Conservation (phyloP, 208 protist genomes). For the Trypanosoma vivax region DNA sequence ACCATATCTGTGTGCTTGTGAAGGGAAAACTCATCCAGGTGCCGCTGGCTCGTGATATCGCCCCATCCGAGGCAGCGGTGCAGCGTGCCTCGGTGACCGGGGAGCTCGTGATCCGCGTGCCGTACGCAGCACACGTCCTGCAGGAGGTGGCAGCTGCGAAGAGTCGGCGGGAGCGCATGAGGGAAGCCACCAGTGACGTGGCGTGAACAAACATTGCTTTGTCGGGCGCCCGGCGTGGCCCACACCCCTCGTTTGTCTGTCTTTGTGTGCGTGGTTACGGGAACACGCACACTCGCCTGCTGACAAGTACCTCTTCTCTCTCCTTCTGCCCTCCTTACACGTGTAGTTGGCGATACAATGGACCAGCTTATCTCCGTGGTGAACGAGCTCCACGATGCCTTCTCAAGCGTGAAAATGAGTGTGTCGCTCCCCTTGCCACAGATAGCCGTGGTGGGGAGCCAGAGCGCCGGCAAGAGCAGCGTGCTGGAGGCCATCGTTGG, state of each 20-base stretch:
- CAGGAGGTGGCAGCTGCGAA: conserved; percentile 24
- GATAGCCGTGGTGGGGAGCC: conserved; percentile 98
- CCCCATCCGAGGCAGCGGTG: conserved; percentile 45
- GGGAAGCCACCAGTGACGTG: background rate
- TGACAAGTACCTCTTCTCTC: no score
- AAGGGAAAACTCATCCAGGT: conserved; percentile 94
- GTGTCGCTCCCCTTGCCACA: conserved; percentile 97
- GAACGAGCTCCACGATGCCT: conserved; percentile 97
- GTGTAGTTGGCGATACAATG: no score
- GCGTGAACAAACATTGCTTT: background rate
- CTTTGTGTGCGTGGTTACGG: no score
- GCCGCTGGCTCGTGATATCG: conserved; percentile 79
- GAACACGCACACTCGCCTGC: no score
- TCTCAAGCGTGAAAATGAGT: conserved; percentile 85
- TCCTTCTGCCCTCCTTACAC: no score
- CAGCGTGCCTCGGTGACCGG: conserved; percentile 76
- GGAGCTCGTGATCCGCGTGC: conserved; percentile 77
- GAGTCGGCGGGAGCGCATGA: conserved; percentile 1
- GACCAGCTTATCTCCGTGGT: conserved; percentile 96
- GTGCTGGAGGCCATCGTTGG: conserved; percentile 99
- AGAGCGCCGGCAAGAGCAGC: conserved; percentile 95
- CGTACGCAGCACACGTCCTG: conserved; percentile 40
- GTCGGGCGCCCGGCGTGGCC: no score
- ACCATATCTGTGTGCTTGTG: conserved; percentile 82
- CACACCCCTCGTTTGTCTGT: no score